Conservation (phyloP, 805 yeast species). For the Kluyveromyces siamensis region DNA sequence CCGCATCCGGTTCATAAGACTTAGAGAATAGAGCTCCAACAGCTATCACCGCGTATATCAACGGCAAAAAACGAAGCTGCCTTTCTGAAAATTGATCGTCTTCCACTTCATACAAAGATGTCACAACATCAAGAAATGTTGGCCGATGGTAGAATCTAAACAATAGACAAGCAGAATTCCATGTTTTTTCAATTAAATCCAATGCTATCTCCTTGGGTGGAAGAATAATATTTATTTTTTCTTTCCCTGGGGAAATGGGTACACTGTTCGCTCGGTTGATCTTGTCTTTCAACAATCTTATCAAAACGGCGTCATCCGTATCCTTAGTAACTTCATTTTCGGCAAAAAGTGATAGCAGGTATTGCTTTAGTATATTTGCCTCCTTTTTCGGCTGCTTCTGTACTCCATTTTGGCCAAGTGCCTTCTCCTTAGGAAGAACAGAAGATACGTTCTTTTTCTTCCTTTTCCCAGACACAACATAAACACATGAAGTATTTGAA, state of each 20-base stretch:
- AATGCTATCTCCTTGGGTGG: slow-evolving; percentile 72
- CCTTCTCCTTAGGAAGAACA: background rate
- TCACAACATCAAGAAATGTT: slow-evolving; percentile 63
- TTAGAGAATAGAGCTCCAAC: slow-evolving; percentile 75
- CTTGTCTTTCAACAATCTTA: background rate
- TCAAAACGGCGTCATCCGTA: background rate
- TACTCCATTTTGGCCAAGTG: background rate
- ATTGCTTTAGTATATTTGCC: background rate
- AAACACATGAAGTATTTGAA: slow-evolving; percentile 29
- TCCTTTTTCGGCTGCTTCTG: background rate
- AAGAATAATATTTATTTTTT: slow-evolving; percentile 30
- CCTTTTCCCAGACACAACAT: background rate
- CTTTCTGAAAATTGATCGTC: slow-evolving; percentile 61
- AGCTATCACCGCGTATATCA: slow-evolving; percentile 80
- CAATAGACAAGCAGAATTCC: slow-evolving; percentile 80
- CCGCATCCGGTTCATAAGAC: slow-evolving; percentile 32
- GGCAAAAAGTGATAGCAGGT: background rate
- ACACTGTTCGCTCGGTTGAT: slow-evolving; percentile 27
- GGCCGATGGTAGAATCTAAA: slow-evolving; percentile 85
- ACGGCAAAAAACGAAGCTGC: slow-evolving; percentile 67
- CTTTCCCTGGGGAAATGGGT: slow-evolving; percentile 34
- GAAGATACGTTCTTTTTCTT: background rate
- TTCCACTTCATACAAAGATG: slow-evolving; percentile 65
- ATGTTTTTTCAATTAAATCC: slow-evolving; percentile 61
- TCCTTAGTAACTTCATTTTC: background rate